Conservation (phyloP, 768 basidiomycete species). For the Sutorius australiensis region DNA sequence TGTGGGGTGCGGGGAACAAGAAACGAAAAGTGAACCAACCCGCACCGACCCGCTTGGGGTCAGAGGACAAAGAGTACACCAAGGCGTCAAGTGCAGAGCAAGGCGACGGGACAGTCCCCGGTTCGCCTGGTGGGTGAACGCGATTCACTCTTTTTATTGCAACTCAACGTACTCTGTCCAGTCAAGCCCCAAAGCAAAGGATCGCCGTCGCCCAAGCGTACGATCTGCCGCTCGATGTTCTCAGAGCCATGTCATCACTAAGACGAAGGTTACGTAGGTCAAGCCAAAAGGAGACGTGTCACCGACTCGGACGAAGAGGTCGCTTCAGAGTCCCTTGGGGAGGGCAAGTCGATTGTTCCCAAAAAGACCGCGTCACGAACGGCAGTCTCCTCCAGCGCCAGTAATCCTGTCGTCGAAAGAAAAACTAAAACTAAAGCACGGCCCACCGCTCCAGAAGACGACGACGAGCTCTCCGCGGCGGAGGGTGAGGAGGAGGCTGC, state of each 20-base stretch:
- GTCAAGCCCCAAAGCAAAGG: slow-evolving; percentile 40
- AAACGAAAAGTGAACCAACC: slow-evolving; percentile 24
- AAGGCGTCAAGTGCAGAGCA: slow-evolving; percentile 16
- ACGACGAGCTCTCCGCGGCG: slow-evolving; percentile 33
- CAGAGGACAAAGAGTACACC: slow-evolving; percentile 26
- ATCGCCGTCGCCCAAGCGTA: slow-evolving; percentile 22
- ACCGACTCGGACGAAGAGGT: slow-evolving; percentile 52
- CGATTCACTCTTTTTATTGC: neutral
- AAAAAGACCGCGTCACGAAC: neutral
- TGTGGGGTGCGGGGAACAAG: slow-evolving; percentile 62
- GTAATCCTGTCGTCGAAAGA: slow-evolving; percentile 4
- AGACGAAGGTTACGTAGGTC: slow-evolving; percentile 19
- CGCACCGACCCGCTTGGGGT: slow-evolving; percentile 16
- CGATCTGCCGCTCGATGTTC: neutral
- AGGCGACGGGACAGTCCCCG: neutral
- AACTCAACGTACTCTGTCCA: slow-evolving; percentile 8
- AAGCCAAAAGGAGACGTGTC: slow-evolving; percentile 50
- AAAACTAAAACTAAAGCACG: slow-evolving; percentile 21
- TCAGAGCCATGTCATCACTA: neutral
- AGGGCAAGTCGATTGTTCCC: neutral
- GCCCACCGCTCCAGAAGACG: slow-evolving; percentile 24
- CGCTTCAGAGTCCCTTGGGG: slow-evolving; percentile 1
- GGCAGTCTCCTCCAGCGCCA: neutral
- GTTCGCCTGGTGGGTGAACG: slow-evolving; percentile 12
- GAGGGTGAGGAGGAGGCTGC: slow-evolving; percentile 40